Conservation (phyloP, 306 rosid genomes). For the Pterocarpus macrocarpus region DNA sequence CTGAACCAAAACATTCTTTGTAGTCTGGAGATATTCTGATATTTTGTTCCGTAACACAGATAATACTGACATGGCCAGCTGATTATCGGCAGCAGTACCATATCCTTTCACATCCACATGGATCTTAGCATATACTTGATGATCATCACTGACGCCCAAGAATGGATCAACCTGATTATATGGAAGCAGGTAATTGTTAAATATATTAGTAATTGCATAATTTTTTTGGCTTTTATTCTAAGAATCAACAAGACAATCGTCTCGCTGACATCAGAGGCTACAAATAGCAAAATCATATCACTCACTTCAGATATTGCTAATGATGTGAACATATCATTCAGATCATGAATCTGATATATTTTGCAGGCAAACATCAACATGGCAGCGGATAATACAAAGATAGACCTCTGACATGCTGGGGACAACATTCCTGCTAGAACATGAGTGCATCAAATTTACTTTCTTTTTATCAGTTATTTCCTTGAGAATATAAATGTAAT, state of each 20-base stretch:
- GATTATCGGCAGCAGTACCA: slow-evolving; percentile 76
- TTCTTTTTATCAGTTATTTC: background rate
- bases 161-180: slow-evolving; percentile 81
- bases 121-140: slow-evolving; percentile 78
- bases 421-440: slow-evolving; percentile 67
- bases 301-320: slow-evolving; percentile 78
- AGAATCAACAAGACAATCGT: slow-evolving; percentile 15
- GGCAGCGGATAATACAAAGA: slow-evolving; percentile 74
- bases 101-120: slow-evolving; percentile 66
- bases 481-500: slow-evolving; percentile 25
- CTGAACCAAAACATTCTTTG: slow-evolving; percentile 66
- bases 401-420: slow-evolving; percentile 78
- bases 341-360: slow-evolving; percentile 76
- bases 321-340: slow-evolving; percentile 70
- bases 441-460: slow-evolving; percentile 33
- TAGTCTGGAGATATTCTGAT: slow-evolving; percentile 55
- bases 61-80: slow-evolving; percentile 67
- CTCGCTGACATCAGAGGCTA: slow-evolving; percentile 19
- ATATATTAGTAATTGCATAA: slow-evolving; percentile 19
- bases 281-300: slow-evolving; percentile 13
- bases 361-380: slow-evolving; percentile 86
- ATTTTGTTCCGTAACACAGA: slow-evolving; percentile 70
- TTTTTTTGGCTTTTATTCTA: slow-evolving; percentile 4
- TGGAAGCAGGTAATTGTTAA: slow-evolving; percentile 27
- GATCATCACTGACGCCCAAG: slow-evolving; percentile 78